Evolutionary conservation across 495 filamentous ascomycete species (phyloP).

Genomic region (Daldinia childiae): DNA sequence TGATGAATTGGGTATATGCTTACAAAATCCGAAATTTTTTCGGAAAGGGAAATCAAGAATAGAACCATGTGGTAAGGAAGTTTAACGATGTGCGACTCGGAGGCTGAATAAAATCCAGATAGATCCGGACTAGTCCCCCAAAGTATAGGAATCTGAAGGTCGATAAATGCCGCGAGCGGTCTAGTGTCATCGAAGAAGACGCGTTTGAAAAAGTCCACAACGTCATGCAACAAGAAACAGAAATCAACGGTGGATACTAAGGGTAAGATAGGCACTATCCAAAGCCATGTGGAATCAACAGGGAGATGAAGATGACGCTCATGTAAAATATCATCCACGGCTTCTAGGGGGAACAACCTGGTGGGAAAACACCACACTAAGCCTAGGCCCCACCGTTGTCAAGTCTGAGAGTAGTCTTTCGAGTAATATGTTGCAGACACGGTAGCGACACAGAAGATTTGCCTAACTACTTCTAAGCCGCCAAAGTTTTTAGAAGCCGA

Average conservation of each 20-base stretch:
- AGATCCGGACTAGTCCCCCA: background rate
- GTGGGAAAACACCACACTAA: background rate
- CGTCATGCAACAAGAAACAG: constrained; percentile 1
- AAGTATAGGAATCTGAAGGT: background rate
- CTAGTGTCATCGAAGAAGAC: constrained; percentile 5
- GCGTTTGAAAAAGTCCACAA: background rate
- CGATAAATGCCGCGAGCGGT: constrained; percentile 1
- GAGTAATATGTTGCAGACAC: background rate
- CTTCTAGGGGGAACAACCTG: constrained; percentile 1
- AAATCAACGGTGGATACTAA: background rate
- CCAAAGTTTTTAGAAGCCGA: background rate
- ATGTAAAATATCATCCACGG: constrained; percentile 9
- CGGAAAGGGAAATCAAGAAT: background rate
- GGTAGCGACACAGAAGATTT: constrained; percentile 14
- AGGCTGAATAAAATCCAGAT: background rate
- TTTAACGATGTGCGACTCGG: background rate
- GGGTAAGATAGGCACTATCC: background rate
- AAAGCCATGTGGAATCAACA: constrained; percentile 1
- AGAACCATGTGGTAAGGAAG: background rate
- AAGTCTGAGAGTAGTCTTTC: background rate
- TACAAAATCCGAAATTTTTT: constrained; percentile 3
- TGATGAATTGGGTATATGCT: constrained; percentile 31
- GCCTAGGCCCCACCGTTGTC: background rate
- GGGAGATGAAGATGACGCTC: constrained; percentile 3
- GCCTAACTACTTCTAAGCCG: background rate